phyloP scores from a whole-genome alignment of 805 yeast species.

The Candida dajiaensis region DNA sequence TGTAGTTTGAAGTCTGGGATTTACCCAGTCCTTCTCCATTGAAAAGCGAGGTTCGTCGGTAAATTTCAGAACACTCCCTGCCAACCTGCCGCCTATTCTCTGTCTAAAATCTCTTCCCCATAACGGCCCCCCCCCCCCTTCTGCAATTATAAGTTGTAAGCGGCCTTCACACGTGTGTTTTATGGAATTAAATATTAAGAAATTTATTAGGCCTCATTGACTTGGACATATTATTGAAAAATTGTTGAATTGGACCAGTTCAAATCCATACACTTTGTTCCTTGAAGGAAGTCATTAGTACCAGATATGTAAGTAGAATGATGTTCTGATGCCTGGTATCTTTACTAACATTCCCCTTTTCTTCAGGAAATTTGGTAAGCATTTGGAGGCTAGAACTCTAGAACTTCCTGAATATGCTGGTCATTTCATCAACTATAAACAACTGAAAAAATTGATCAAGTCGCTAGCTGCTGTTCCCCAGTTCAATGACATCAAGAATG shows the following conservation, averaged over 20 bases:
- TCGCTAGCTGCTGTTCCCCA: conserved; percentile 42
- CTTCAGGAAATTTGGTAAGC: conserved; percentile 83
- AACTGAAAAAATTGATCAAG: conserved; percentile 55
- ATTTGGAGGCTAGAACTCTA: conserved; percentile 86
- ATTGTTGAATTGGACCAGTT: not conserved
- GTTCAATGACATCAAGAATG: conserved; percentile 9
- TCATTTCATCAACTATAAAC: conserved; percentile 91
- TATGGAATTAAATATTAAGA: no score
- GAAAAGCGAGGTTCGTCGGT: not conserved
- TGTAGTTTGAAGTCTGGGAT: not conserved
- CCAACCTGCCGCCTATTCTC: not conserved
- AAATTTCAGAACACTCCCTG: not conserved
- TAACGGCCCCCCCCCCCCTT: no score
- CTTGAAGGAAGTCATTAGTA: not conserved
- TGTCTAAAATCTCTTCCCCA: no score
- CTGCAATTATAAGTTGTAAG: no score
- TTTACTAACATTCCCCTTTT: not conserved
- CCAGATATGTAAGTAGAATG: not conserved
- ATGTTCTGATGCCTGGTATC: not conserved
- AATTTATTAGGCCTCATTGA: no score
- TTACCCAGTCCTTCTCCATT: not conserved
- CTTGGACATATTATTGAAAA: no score
- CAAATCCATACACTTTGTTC: not conserved
- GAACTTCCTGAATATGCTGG: conserved; percentile 94
- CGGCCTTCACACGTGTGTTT: not conserved